Conservation (phyloP, 2,329 filamentous ascomycete genomes). For the Davidsoniella eucalypti region DNA sequence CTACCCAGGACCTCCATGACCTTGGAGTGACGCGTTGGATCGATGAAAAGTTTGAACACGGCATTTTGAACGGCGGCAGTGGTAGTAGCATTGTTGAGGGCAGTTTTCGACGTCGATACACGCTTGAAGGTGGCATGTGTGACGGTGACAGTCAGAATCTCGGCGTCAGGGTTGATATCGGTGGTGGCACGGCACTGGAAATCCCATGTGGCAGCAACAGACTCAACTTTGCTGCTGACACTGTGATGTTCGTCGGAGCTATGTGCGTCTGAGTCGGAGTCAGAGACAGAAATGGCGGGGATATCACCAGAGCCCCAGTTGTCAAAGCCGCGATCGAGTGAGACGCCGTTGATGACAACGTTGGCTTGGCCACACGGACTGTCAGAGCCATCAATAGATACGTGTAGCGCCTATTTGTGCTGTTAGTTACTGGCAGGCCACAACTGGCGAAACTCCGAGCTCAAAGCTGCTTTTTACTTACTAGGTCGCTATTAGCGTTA, state of each 20-base stretch:
- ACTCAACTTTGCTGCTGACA: background rate
- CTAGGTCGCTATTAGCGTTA: constrained; percentile 8
- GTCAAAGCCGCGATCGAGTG: constrained; percentile 3
- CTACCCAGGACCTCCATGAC: constrained; percentile 10
- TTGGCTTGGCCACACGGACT: constrained; percentile 8
- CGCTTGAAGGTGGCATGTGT: constrained; percentile 5
- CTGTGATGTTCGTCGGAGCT: background rate
- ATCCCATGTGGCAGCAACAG: constrained; percentile 8
- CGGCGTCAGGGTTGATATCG: constrained; percentile 3
- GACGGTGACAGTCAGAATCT: constrained; percentile 10
- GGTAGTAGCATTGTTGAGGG: constrained; percentile 4
- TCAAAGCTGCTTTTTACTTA: constrained; percentile 6
- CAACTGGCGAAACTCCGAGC: background rate
- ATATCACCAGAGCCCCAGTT: constrained; percentile 9
- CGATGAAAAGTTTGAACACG: constrained; percentile 12
- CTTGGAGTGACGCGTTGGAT: constrained; percentile 8
- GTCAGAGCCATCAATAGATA: constrained; percentile 5
- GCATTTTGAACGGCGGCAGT: constrained; percentile 8
- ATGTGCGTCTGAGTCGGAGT: background rate
- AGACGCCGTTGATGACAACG: constrained; percentile 6
- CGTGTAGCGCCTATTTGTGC: constrained; percentile 6
- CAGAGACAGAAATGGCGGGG: background rate
- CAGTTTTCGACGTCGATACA: constrained; percentile 3
- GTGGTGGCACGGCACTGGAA: constrained; percentile 7
- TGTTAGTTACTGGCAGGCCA: background rate